A percentile compares a stretch with the other conserved stretches of the same genome.
These are phyloP conservation scores for Phytophthora colocasiae DNA, from an alignment of 352 stramenopile genomes.

Conservation along the genomic window DNA sequence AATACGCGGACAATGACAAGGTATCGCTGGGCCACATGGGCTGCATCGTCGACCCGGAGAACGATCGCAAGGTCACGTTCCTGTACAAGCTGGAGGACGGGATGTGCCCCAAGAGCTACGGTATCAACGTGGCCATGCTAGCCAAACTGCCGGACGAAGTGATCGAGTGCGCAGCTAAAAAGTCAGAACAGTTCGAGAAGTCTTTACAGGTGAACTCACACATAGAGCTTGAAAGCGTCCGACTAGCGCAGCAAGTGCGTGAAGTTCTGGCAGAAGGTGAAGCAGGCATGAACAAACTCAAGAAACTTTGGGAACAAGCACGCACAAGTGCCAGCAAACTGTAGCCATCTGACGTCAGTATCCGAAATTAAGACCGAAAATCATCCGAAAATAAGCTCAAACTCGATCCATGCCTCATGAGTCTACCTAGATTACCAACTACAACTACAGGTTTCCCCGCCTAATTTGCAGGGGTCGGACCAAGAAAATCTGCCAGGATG, in stretches of 20 bases:
- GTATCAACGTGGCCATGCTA: constrained; percentile 99
- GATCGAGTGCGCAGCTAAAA: constrained; percentile 90
- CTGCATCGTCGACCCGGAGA: constrained; percentile 80
- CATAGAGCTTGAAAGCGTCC: constrained; percentile 29
- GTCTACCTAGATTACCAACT: too few species aligned
- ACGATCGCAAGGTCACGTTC: constrained; percentile 97
- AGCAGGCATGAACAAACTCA: constrained; percentile 39
- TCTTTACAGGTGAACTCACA: constrained; percentile 62
- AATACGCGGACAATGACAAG: constrained; percentile 68
- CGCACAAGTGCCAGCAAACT: constrained; percentile 23
- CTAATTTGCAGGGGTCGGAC: too few species aligned
- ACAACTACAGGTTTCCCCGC: too few species aligned
- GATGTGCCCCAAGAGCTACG: constrained; percentile 98
- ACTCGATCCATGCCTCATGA: too few species aligned
- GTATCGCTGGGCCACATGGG: constrained; percentile 86
- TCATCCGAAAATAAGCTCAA: constrained; percentile 16
- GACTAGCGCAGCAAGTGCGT: constrained; percentile 29
- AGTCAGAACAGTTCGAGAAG: constrained; percentile 92
- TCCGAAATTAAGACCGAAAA: constrained; percentile 23
- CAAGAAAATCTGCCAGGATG: too few species aligned
- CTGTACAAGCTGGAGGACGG: constrained; percentile 98
- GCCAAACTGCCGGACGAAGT: constrained; percentile 97
- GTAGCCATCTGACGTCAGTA: constrained; percentile 30
- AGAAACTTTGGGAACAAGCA: constrained; percentile 40
- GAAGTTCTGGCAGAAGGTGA: constrained; percentile 43